Evolutionary conservation across 352 stramenopile species (phyloP), one percentile per base, ranked within the genome.

Genomic region (Pythium aristosporum): DNA sequence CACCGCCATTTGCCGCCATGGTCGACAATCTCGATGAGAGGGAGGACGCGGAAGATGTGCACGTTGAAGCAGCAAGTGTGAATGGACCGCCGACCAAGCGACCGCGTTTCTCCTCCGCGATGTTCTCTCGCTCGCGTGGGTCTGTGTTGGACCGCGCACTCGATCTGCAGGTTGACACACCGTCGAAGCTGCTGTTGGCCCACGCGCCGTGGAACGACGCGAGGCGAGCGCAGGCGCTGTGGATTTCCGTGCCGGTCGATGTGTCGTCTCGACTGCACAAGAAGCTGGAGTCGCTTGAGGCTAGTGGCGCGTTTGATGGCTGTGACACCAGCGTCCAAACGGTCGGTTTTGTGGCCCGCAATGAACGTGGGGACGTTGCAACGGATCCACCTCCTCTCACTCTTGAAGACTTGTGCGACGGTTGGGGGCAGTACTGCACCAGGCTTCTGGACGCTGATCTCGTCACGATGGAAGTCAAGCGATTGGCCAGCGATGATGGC

Each of bases 401-500:
- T 46, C 39, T 46, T 15, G 11, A 20, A 46, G 15, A 46, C 39
- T 7, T 82, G 21, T 80, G 82, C 41, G 23, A 28, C 53, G 12
- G 55, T 65, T 52, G 34, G 74, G 13, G 39, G 70, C 30, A 49
- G 57, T 5, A 42, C 5, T 34, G 44, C 16, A 32, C n/a, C 9
- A 13, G 8, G 6, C 61, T 63, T 10, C 21, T 62, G 5, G 9
- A 36, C 15, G 11, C 32, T 5, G 61, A 74, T 25, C 46, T 89
- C 4, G 21, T 87, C 18, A 67, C 65, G 5, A 55, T 89, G 18
- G 73, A 85, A 32, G 44, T 87, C 34, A 54, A 71, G 15, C 51
- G 44, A 23, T 50, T 37, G 12, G 11, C 34, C 12, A 57, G 23
- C n/a, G 28, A 62, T n/a, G 52, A 23, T 10, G 15, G 6, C 2